Base-by-base conservation (phyloP, 768 basidiomycete species). In the Trametes gibbosa region DNA sequence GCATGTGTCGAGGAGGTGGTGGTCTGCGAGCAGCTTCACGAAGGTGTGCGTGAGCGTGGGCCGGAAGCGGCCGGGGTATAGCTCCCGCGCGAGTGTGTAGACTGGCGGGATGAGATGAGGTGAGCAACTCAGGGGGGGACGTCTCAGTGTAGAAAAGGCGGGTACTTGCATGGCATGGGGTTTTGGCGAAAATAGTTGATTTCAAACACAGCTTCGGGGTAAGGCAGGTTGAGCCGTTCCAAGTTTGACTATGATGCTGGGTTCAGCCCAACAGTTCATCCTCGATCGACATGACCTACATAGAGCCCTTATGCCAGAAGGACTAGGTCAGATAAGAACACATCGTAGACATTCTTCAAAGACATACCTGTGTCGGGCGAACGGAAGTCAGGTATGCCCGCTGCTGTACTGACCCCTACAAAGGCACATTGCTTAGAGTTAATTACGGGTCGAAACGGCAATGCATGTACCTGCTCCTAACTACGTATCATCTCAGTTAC, bases 141-240 rank as follows among this genome's bases (percentile, higher is more conserved):
- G 2, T 21, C 17, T 17, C n/a, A 29, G 2, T 8, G 17, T 50
- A 3, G 19, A 1, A 9, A 14, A 49, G 7, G 53, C 16, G 10
- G 2, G 9, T 19, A 70, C 85, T 59, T 67, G 91, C 91, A 93
- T 32, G 93, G 91, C 16, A 84, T 75, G 3, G 93, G 94, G 61
- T 92, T 90, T 43, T 74, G 69, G 64, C 84, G 78, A 77, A 98
- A 95, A 76, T 87, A 98, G 49, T 77, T 76, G 66, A 98, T 89
- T 64, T 98, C 91, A 66, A 98, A 98, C 29, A 98, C 95, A 0
- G 95, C 95, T 68, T 98, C 95, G 0, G 95, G 94, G 66, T 89
- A 85, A n/a, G 94, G 95, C 14, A 93, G 80, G 17, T 88, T 87
- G 42, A 93, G 73, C 61, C 85, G 78, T 25, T 86, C 84, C 32